Base-by-base conservation (phyloP, 2,329 filamentous ascomycete genomes). In the Thelonectria blattea region DNA sequence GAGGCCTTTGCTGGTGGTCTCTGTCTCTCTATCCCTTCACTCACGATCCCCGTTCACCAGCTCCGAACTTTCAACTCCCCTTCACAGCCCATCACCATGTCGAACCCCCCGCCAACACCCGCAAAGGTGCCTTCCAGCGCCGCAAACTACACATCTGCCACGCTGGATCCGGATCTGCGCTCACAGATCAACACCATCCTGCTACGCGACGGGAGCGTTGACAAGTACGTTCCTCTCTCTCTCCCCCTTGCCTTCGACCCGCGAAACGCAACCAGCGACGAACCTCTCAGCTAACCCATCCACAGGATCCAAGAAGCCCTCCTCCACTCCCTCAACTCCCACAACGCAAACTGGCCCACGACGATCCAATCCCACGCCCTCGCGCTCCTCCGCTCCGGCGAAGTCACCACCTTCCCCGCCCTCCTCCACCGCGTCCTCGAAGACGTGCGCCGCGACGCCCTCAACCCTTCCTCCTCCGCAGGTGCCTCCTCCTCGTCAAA, bases 291-390 rank as follows among this genome's bases (percentile, higher is more conserved):
- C 65, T 65, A 22, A 63, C 55, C 11, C 37, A n/a, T 27, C 39
- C 22, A 17, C 32, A 88, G 87, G 67, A 89, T 89, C 68, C 86
- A 89, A 79, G 86, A 89, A 58, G 77, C 81, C 45, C 82, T 89
- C 71, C 83, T 88, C 43, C 86, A 89, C 76, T 74, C 83, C 61
- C 83, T 89, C 53, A 79, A 89, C 73, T 78, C 86, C 50, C 79
- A 88, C 75, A 73, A 78, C 5, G 77, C 81, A 64, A 87, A 89
- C 79, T 89, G 87, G 86, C 86, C 86, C 2, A 86, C 86, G 11
- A 69, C 77, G 50, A 78, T 89, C 63, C 85, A 88, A 68, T 74
- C 77, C 56, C 86, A 88, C 74, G 87, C 86, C 41, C 81, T 88
- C 34, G 66, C 80, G 18, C 83, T 89, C 65, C 81, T 89, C 22